Percentiles rank a stretch among this genome's conserved stretches.
These are phyloP conservation scores for Gyrodon lividus DNA, from an alignment of 768 basidiomycete genomes.

Conservation along the genomic window DNA sequence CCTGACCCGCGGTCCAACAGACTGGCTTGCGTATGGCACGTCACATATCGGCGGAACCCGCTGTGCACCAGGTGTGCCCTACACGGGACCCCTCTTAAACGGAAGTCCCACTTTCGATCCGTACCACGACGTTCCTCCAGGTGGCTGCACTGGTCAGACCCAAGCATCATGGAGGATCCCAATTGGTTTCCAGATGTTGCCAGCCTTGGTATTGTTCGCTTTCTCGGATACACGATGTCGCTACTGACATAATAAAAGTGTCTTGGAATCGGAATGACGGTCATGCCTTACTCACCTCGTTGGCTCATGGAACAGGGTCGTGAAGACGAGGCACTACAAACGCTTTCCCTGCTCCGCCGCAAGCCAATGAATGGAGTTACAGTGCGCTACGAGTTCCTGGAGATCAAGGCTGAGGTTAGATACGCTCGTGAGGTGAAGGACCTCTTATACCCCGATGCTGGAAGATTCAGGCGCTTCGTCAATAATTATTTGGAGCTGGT, in stretches of 20 bases:
- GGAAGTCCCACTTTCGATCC: slow-evolving; percentile 31
- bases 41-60: slow-evolving; percentile 34
- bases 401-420: slow-evolving; percentile 38
- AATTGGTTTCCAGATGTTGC: slow-evolving; percentile 38
- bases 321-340: slow-evolving; percentile 34
- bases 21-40: slow-evolving; percentile 34
- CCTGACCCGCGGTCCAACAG: slow-evolving; percentile 8
- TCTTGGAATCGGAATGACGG: slow-evolving; percentile 31
- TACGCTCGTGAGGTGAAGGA: slow-evolving; percentile 24
- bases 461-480: slow-evolving; percentile 12
- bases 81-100: slow-evolving; percentile 30
- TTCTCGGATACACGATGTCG: background rate
- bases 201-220: slow-evolving; percentile 32
- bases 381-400: slow-evolving; percentile 40
- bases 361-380: slow-evolving; percentile 30
- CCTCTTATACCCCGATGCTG: slow-evolving; percentile 21
- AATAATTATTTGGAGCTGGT: slow-evolving; percentile 27
- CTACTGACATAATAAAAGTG: slow-evolving; percentile 17
- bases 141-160: slow-evolving; percentile 31
- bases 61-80: slow-evolving; percentile 28
- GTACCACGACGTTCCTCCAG: slow-evolving; percentile 28
- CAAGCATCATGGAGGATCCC: slow-evolving; percentile 37
- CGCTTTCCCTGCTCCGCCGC: slow-evolving; percentile 35
- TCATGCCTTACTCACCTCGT: slow-evolving; percentile 44
- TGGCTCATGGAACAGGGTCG: slow-evolving; percentile 41